A percentile compares a stretch with the other conserved stretches of the same genome.
Evolutionary conservation across 352 stramenopile species (phyloP).

Genomic region (Pythium volutum): DNA sequence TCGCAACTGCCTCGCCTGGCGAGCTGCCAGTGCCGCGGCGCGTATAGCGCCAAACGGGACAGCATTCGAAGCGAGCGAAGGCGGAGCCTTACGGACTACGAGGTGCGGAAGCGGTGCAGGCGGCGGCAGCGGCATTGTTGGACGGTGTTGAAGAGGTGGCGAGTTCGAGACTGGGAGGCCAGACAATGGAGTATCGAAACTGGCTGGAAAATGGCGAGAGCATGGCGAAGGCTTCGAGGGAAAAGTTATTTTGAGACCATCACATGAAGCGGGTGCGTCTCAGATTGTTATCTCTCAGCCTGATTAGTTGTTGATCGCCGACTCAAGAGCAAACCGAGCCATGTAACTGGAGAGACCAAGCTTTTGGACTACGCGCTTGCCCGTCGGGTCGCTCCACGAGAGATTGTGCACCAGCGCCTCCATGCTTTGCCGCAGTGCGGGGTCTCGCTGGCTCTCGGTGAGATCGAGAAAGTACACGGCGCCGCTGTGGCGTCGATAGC

Average conservation of each 20-base stretch:
- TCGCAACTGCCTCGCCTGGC: slow-evolving; percentile 38
- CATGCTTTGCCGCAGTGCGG: slow-evolving; percentile 56
- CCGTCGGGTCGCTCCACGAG: slow-evolving; percentile 62
- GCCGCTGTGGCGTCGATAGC: slow-evolving; percentile 42
- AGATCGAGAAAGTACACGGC: slow-evolving; percentile 56
- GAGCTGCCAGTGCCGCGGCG: slow-evolving; percentile 50
- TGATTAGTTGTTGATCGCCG: slow-evolving; percentile 41
- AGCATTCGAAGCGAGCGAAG: slow-evolving; percentile 14
- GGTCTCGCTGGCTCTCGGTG: slow-evolving; percentile 37
- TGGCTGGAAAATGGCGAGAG: not conserved
- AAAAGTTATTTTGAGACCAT: not conserved
- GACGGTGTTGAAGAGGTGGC: not conserved
- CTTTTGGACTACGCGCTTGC: slow-evolving; percentile 71
- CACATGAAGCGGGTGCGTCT: not conserved
- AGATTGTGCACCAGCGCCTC: slow-evolving; percentile 67
- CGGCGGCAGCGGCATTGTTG: slow-evolving; percentile 7
- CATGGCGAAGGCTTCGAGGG: not conserved
- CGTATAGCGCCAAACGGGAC: slow-evolving; percentile 31
- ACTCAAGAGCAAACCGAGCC: slow-evolving; percentile 39
- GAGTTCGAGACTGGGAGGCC: not conserved
- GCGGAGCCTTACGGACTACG: not conserved
- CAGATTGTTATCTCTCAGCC: not conserved
- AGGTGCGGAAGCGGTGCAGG: slow-evolving; percentile 4
- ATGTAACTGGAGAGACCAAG: slow-evolving; percentile 64
- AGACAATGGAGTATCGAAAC: not conserved